Base-by-base conservation (phyloP, 2,329 filamentous ascomycete species). In the Fusarium chaquense region DNA sequence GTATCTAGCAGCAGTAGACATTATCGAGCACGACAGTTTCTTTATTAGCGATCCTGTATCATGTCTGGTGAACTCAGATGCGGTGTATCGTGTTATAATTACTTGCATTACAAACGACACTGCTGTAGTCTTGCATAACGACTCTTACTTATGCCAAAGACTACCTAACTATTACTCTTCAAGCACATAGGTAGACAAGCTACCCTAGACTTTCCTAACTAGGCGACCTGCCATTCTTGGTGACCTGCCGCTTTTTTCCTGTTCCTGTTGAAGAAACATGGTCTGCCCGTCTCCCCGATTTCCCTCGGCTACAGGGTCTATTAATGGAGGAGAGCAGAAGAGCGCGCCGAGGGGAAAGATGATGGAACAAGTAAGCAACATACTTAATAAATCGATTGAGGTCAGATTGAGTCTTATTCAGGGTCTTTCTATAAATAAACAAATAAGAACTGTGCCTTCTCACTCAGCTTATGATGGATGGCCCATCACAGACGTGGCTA, bases 161-260 rank as follows among this genome's bases (percentile, higher is more conserved):
- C n/a, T 38, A n/a, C n/a, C 36, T 28, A 26, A 26, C 5, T 26
- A 28, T 15, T 35, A 18, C n/a, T n/a, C 11, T 30, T 11, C 36
- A 9, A 40, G 5, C 7, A 22, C 4, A 6, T 22, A 22, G 11
- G 11, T 22, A 22, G 11, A 22, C n/a, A 40, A 24, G 16, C 26
- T 69, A 69, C 67, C 67, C 67, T 69, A 67, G 26, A 69, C 49
- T n/a, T 12, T 3, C n/a, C 40, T 9, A 28, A 44, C 36, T 20
- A 7, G 44, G 40, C n/a, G 18, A 20, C n/a, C 30, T 69, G 51
- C 66, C 41, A 45, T 28, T 54, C 43, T 70, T 52, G 51, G 66
- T 30, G 62, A 55, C 7, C 20, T 32, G 24, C 10, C 20, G 33
- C 28, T 26, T 18, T 49, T 45, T 61, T 33, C 41, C 38, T 43